Conservation (phyloP, 192 early-diverging fungal species). For the Mortierella antarctica region DNA sequence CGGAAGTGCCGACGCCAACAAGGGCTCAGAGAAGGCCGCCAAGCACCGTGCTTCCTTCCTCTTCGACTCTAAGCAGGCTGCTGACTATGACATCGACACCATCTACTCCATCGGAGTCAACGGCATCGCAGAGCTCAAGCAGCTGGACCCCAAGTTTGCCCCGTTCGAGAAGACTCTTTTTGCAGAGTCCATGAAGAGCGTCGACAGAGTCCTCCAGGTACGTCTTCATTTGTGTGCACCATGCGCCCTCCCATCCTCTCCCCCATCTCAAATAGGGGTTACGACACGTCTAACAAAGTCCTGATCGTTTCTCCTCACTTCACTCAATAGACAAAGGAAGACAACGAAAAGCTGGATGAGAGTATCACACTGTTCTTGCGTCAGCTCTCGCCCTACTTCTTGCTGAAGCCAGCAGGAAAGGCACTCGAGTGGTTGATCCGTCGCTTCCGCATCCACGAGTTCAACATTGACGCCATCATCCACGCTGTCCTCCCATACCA, state of each 20-base stretch:
- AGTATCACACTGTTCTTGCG: conserved; percentile 79
- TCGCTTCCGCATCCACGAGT: conserved; percentile 87
- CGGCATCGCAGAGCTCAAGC: conserved; percentile 80
- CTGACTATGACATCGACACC: conserved; percentile 88
- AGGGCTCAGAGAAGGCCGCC: conserved; percentile 63
- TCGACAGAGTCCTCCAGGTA: conserved; percentile 83
- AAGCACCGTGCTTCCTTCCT: conserved; percentile 81
- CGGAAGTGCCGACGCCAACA: conserved; percentile 67
- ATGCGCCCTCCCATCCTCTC: neutral
- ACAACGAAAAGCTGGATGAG: conserved; percentile 83
- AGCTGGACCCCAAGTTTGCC: conserved; percentile 71
- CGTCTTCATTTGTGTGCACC: neutral
- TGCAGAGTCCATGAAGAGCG: conserved; percentile 78
- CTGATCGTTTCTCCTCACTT: neutral
- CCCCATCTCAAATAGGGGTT: no score
- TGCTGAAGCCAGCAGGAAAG: conserved; percentile 87
- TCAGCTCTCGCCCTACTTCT: conserved; percentile 85
- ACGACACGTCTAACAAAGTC: neutral
- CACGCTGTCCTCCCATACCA: conserved; percentile 92
- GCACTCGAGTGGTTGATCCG: conserved; percentile 94
- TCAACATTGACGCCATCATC: conserved; percentile 84
- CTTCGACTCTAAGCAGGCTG: conserved; percentile 84
- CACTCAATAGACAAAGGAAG: conserved; percentile 71
- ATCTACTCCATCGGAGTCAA: conserved; percentile 86
- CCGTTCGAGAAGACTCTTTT: conserved; percentile 82